Evolutionary conservation across 352 stramenopile genomes (phyloP), one percentile per base, ranked within the genome.

Genomic region (Saprolegnia diclina): DNA sequence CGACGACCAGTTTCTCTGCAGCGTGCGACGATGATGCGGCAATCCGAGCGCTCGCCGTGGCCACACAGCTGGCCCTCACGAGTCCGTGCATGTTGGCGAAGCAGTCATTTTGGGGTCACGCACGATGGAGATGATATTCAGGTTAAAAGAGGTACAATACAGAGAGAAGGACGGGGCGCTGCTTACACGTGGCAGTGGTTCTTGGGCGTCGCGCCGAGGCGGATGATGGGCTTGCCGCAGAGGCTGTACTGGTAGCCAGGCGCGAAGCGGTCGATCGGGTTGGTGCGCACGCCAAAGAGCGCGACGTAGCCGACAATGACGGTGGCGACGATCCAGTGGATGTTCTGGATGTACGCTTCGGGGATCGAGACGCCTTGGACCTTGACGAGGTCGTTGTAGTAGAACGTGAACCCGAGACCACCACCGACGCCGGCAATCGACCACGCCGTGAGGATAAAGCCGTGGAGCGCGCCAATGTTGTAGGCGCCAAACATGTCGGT

Each of bases 391-490:
- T 76, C 65, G 19, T 79, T 76, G 76, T 83, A 91, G 35, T 77
- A 73, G 71, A 76, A 72, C 70, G 86, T 91, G 70, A 91, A 91
- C 5, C 76, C 77, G 72, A 91, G 83, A 32, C 83, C 83, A 11
- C 85, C 85, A 5, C 79, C 83, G 9, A 94, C 81, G 6, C 82
- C 86, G 22, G 81, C 80, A 50, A 92, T 85, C 1, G 82, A 91
- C 83, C 85, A 92, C 11, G 83, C 77, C 4, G 85, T 91, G 6
- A 91, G 67, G 71, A 89, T 24, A 21, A 62, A 59, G 13, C 69
- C 69, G 32, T 74, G 69, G n/a, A 74, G 56, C 19, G 62, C 69
- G 4, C 65, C 69, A 65, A 72, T 65, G 40, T 74, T 70, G 26
- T 74, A 59, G 16, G 56, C 57, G 6, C 70, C 70, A 65, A 74